These are phyloP conservation scores for Daldinia bambusicola DNA, from an alignment of 495 filamentous ascomycete species.

Conservation along the genomic window DNA sequence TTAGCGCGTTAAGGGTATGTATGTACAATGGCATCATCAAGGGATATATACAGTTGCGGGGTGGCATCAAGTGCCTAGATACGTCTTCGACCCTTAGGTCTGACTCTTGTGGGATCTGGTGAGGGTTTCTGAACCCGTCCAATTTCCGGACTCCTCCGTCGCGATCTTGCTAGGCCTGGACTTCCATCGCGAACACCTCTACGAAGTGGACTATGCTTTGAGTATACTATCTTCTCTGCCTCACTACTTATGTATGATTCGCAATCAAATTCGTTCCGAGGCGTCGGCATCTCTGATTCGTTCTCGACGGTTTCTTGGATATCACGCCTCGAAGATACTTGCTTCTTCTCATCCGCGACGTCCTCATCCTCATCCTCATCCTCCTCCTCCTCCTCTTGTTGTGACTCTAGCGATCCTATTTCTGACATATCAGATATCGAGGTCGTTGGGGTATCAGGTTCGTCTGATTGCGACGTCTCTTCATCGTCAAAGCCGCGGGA, in stretches of 20 bases:
- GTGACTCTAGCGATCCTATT: conserved; percentile 36
- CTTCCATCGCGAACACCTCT: conserved; percentile 38
- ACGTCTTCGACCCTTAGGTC: conserved; percentile 51
- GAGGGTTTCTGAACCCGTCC: conserved; percentile 55
- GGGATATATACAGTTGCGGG: conserved; percentile 46
- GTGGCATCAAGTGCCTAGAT: conserved; percentile 20
- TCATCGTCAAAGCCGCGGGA: conserved; percentile 47
- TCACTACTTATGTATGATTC: conserved; percentile 47
- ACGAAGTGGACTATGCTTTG: conserved; percentile 38
- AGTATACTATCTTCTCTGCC: conserved; percentile 32
- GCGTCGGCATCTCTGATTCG: conserved; percentile 55
- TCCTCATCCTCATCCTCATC: conserved; percentile 14
- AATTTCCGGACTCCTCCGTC: conserved; percentile 52
- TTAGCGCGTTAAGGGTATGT: conserved; percentile 35
- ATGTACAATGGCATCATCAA: conserved; percentile 41
- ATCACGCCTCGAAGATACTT: conserved; percentile 6
- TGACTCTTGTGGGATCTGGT: conserved; percentile 49
- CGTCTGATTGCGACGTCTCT: conserved; percentile 48
- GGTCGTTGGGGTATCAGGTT: conserved; percentile 48
- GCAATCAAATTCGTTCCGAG: conserved; percentile 47
- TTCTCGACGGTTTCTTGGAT: conserved; percentile 26
- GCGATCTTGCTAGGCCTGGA: conserved; percentile 47
- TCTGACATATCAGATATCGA: conserved; percentile 52
- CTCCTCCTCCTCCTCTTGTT: conserved; percentile 17
- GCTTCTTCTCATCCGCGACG: conserved; percentile 26